A percentile compares a stretch with the other conserved stretches of the same genome.
These are phyloP conservation scores for Xylaria intraflava DNA, from an alignment of 495 filamentous ascomycete species.

Conservation along the genomic window DNA sequence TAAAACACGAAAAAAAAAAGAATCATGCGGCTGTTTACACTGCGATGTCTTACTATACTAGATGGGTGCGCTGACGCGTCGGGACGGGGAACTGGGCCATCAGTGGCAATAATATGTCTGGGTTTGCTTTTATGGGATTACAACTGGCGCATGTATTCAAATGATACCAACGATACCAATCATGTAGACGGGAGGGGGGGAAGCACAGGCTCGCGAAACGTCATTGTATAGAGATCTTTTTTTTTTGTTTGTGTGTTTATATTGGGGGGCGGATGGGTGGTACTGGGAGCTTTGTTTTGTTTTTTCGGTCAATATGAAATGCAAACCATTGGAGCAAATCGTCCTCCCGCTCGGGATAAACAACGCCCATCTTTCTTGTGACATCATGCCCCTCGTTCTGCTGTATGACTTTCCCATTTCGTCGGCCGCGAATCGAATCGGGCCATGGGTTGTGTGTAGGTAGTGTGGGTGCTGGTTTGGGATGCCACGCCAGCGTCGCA, in stretches of 20 bases:
- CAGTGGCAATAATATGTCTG: no score
- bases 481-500: background rate
- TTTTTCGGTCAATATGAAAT: no score
- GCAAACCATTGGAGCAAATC: no score
- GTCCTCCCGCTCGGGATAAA: no score
- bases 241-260: background rate
- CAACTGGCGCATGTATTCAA: conserved; percentile 1
- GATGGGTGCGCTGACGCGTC: background rate
- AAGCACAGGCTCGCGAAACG: background rate
- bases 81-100: background rate
- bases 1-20: background rate
- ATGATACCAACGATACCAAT: conserved; percentile 13
- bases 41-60: conserved; percentile 7
- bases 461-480: no score
- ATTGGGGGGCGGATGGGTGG: no score
- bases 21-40: background rate
- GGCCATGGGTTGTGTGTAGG: no score
- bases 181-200: background rate
- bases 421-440: background rate
- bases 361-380: no score
- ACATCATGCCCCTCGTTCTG: no score
- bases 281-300: no score
- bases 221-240: conserved; percentile 5
- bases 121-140: conserved; percentile 1
- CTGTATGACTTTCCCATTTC: background rate